Evolutionary conservation across 2,329 filamentous ascomycete species (phyloP).

Genomic region (Chaetomium sp.): DNA sequence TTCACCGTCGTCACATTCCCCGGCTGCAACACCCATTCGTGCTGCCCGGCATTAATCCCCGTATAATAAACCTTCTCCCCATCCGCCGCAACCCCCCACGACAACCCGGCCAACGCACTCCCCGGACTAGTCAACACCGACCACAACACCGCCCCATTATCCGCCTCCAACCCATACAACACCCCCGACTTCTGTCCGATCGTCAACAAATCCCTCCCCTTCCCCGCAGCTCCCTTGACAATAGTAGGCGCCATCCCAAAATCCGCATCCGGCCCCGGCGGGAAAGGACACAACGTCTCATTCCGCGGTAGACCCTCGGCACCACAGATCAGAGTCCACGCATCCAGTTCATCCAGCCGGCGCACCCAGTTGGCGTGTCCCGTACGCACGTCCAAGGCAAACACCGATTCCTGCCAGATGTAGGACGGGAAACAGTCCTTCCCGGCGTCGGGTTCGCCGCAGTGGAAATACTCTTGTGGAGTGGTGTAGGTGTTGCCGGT

Average conservation of each 20-base stretch:
- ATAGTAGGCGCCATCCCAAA: slow-evolving; percentile 27
- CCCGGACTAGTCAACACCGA: slow-evolving; percentile 17
- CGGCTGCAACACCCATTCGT: not conserved
- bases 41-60: not conserved
- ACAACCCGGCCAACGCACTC: slow-evolving; percentile 25
- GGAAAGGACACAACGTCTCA: slow-evolving; percentile 10
- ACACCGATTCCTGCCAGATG: slow-evolving; percentile 26
- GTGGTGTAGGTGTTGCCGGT: slow-evolving; percentile 29
- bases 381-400: slow-evolving; percentile 24
- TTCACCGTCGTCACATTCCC: not conserved
- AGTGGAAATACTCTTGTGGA: slow-evolving; percentile 20
- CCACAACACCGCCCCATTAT: slow-evolving; percentile 21
- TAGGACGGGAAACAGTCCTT: slow-evolving; percentile 21
- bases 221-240: slow-evolving; percentile 18
- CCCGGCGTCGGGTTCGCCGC: slow-evolving; percentile 16
- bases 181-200: slow-evolving; percentile 29
- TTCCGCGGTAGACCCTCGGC: not conserved
- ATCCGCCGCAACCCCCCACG: slow-evolving; percentile 30
- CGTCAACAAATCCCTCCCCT: slow-evolving; percentile 24
- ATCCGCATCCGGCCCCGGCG: slow-evolving; percentile 20
- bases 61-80: slow-evolving; percentile 27
- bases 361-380: slow-evolving; percentile 25
- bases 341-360: slow-evolving; percentile 21
- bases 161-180: slow-evolving; percentile 27
- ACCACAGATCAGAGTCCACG: slow-evolving; percentile 21